These are phyloP conservation scores for Syzygium jambos DNA, from an alignment of 345 rosid species.

Conservation along the genomic window DNA sequence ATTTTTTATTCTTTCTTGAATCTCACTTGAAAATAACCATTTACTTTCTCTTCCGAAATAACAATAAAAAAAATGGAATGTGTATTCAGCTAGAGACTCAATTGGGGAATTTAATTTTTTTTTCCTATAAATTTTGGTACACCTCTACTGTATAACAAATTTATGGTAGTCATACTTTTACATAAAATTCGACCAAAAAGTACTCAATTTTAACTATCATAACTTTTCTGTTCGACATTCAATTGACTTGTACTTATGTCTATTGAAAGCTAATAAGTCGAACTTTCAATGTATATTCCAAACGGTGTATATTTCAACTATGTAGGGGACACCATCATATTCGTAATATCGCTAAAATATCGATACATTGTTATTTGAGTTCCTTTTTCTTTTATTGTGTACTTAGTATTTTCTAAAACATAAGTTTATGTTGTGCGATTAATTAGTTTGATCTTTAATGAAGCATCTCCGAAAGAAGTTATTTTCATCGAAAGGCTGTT, in stretches of 20 bases:
- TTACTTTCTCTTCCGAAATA: background rate
- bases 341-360: background rate
- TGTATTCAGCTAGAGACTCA: background rate
- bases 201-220: background rate
- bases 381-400: too few species aligned
- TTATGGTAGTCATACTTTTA: background rate
- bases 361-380: background rate
- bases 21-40: background rate
- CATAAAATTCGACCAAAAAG: background rate
- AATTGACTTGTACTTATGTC: background rate
- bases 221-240: background rate
- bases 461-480: too few species aligned
- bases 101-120: too few species aligned
- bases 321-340: background rate
- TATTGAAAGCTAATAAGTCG: too few species aligned
- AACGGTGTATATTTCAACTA: background rate
- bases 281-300: background rate
- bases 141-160: background rate
- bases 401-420: too few species aligned
- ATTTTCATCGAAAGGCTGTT: too few species aligned
- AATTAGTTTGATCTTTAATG: too few species aligned
- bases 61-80: background rate
- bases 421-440: too few species aligned
- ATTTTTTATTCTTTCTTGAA: background rate
- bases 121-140: background rate